A percentile compares a stretch with the other conserved stretches of the same genome.
Evolutionary conservation across 805 yeast species (phyloP).

Genomic region (Candida loeiensis): DNA sequence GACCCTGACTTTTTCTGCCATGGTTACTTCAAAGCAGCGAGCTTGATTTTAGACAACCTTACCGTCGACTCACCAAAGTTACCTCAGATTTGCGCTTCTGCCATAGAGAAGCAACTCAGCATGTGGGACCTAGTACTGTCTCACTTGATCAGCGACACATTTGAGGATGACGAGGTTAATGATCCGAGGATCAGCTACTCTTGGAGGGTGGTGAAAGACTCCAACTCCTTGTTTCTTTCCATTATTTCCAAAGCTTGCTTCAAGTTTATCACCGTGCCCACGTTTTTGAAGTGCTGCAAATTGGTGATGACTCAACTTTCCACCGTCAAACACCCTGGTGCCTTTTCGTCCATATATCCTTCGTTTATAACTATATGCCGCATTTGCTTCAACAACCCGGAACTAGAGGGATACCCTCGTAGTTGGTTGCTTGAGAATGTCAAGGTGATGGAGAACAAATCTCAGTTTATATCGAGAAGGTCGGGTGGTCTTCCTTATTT

Average conservation of each 20-base stretch:
- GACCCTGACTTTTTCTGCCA: constrained; percentile 37
- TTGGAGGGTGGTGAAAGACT: constrained; percentile 83
- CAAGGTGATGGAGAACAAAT: constrained; percentile 46
- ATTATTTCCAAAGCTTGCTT: constrained; percentile 47
- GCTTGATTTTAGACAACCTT: constrained; percentile 4
- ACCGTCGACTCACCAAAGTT: not conserved
- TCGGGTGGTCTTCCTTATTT: constrained; percentile 90
- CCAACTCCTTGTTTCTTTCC: constrained; percentile 34
- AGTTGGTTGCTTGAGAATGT: constrained; percentile 62
- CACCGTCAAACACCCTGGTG: constrained; percentile 83
- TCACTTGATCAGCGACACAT: constrained; percentile 58
- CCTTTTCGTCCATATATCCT: constrained; percentile 85
- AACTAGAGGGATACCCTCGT: constrained; percentile 39
- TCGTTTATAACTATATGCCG: constrained; percentile 66
- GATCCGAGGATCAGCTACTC: constrained; percentile 61
- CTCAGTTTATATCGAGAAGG: constrained; percentile 77
- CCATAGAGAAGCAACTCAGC: constrained; percentile 20
- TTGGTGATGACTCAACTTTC: constrained; percentile 64
- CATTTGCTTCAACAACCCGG: constrained; percentile 40
- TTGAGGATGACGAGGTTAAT: constrained; percentile 35
- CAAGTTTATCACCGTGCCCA: constrained; percentile 10
- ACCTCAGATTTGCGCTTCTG: constrained; percentile 8
- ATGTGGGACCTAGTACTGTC: constrained; percentile 47
- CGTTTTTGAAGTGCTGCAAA: constrained; percentile 44
- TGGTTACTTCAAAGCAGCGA: constrained; percentile 53